Evolutionary conservation across 192 early-diverging fungal genomes (phyloP).

Genomic region (Dispira simplex): DNA sequence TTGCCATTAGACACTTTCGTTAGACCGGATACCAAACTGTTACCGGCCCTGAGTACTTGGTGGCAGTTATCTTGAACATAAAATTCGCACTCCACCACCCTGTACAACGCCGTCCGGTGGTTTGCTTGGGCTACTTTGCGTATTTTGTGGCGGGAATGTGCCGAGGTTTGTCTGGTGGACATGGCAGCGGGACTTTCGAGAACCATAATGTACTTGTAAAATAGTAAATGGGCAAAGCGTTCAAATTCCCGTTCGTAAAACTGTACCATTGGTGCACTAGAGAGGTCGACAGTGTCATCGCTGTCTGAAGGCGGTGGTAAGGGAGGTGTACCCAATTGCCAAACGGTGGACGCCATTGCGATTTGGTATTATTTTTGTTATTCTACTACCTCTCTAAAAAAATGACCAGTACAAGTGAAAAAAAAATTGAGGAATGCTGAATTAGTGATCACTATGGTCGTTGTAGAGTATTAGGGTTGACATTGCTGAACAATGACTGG

Average conservation of each 20-base stretch:
- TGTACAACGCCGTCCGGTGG: background rate
- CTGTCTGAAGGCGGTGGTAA: too few species aligned
- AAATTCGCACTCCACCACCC: constrained; percentile 7
- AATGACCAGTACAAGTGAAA: too few species aligned
- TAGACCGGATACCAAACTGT: background rate
- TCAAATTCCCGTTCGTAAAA: background rate
- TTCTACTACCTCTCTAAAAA: too few species aligned
- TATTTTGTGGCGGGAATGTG: background rate
- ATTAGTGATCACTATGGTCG: too few species aligned
- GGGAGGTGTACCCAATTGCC: too few species aligned
- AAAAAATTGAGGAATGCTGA: too few species aligned
- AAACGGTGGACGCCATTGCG: too few species aligned
- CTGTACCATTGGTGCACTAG: too few species aligned
- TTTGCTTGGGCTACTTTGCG: background rate
- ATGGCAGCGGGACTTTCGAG: background rate
- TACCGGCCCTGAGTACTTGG: background rate
- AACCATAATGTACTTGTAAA: background rate
- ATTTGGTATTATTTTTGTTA: too few species aligned
- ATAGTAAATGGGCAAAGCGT: background rate
- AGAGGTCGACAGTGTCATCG: too few species aligned
- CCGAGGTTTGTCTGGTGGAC: background rate
- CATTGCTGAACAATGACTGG: too few species aligned
- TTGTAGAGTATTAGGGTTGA: too few species aligned
- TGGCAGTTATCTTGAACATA: constrained; percentile 3
- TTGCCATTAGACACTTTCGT: background rate